Conservation (phyloP, 2,329 filamentous ascomycete genomes). For the Sporothrix globosa region DNA sequence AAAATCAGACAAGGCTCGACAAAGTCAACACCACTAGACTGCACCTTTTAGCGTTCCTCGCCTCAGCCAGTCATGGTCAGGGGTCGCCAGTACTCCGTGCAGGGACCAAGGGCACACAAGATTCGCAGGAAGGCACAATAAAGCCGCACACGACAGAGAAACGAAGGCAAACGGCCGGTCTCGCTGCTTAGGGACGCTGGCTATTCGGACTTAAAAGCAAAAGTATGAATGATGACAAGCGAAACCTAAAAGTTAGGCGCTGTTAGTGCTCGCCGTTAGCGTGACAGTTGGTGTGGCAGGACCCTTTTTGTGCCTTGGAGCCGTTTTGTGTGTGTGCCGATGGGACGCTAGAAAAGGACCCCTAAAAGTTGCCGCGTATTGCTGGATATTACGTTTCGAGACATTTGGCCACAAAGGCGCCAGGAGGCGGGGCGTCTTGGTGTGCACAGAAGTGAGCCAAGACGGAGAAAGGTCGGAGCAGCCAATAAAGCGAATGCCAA, state of each 20-base stretch:
- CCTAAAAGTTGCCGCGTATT: background rate
- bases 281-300: conserved; percentile 20
- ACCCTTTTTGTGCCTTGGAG: conserved; percentile 1
- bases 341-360: background rate
- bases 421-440: conserved; percentile 15
- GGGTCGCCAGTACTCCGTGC: background rate
- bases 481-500: too few relatives aligned
- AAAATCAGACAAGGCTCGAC: conserved; percentile 6
- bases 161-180: too few relatives aligned
- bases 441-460: too few relatives aligned
- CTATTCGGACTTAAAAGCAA: too few relatives aligned
- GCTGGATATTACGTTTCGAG: background rate
- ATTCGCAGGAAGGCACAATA: background rate
- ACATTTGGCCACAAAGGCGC: background rate
- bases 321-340: background rate
- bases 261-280: conserved; percentile 15
- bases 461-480: too few relatives aligned
- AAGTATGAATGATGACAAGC: background rate
- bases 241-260: conserved; percentile 1
- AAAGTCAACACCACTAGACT: background rate
- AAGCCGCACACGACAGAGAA: too few relatives aligned
- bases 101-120: background rate
- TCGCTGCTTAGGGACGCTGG: too few relatives aligned
- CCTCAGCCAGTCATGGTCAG: background rate
- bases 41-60: background rate